Evolutionary conservation across 306 rosid species (phyloP).

Genomic region (Lotus japonicus): DNA sequence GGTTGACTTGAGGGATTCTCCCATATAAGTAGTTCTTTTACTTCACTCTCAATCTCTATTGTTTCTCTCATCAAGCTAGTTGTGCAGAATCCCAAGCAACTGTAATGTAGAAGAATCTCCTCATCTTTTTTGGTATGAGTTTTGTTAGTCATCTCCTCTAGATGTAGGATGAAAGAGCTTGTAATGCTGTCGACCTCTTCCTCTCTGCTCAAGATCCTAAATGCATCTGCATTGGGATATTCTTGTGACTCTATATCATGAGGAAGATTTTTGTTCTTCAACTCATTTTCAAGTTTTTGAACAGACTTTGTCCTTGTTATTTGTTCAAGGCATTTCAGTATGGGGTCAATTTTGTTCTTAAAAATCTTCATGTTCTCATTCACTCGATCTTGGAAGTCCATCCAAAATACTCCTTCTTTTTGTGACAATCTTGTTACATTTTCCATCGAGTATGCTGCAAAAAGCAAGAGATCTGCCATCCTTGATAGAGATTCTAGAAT

Average conservation of each 20-base stretch:
- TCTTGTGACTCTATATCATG: conserved; percentile 42
- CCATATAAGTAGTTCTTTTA: conserved; percentile 49
- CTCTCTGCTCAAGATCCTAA: conserved; percentile 17
- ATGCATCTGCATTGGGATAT: conserved; percentile 18
- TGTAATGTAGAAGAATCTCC: conserved; percentile 41
- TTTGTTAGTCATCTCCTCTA: conserved; percentile 40
- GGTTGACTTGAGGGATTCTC: conserved; percentile 46
- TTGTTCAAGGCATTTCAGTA: conserved; percentile 30
- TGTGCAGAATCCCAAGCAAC: conserved; percentile 62
- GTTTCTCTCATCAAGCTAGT: conserved; percentile 47
- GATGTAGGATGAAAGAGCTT: conserved; percentile 36
- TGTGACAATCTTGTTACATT: conserved; percentile 26
- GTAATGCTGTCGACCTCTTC: conserved; percentile 39
- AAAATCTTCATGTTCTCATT: conserved; percentile 35
- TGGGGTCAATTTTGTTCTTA: conserved; percentile 32
- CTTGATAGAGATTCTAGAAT: conserved; percentile 46
- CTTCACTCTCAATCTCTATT: conserved; percentile 40
- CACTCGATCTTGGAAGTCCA: conserved; percentile 20
- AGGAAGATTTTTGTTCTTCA: conserved; percentile 19
- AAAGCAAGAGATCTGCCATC: conserved; percentile 39
- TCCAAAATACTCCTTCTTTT: neutral
- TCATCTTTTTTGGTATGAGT: conserved; percentile 27
- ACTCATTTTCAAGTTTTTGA: conserved; percentile 22
- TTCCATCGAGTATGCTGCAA: conserved; percentile 39
- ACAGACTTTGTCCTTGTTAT: conserved; percentile 27